Evolutionary conservation across 768 basidiomycete genomes (phyloP).

Genomic region (Lanmaoa pseudosensibilis): DNA sequence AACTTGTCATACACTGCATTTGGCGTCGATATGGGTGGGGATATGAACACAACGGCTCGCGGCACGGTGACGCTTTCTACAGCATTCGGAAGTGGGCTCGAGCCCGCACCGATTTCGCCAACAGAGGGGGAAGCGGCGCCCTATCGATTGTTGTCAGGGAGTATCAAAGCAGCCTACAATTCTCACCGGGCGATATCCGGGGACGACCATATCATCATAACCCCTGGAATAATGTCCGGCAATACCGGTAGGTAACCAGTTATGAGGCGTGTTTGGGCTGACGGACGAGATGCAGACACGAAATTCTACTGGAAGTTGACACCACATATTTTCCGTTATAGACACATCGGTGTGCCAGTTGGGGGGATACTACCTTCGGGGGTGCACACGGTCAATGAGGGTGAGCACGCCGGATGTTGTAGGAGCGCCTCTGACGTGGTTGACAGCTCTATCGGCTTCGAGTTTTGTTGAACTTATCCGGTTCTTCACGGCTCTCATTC

Average conservation of each 20-base stretch:
- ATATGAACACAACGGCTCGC: conserved; percentile 32
- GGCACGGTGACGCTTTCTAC: conserved; percentile 53
- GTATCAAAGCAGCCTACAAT: conserved; percentile 61
- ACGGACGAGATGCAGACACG: conserved; percentile 35
- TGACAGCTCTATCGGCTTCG: conserved; percentile 44
- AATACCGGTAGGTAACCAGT: conserved; percentile 41
- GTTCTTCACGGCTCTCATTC: conserved; percentile 63
- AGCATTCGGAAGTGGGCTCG: conserved; percentile 47
- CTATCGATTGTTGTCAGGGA: conserved; percentile 57
- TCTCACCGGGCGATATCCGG: conserved; percentile 43
- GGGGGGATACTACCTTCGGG: conserved; percentile 35
- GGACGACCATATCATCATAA: conserved; percentile 38
- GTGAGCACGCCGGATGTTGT: conserved; percentile 36
- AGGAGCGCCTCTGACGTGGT: not conserved
- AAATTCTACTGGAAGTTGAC: conserved; percentile 46
- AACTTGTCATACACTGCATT: conserved; percentile 64
- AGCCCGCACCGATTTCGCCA: conserved; percentile 69
- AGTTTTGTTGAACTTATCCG: conserved; percentile 62
- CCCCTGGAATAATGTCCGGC: conserved; percentile 58
- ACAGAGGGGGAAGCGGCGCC: conserved; percentile 33
- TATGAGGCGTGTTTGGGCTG: not conserved
- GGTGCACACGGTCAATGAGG: conserved; percentile 75
- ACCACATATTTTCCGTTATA: conserved; percentile 70
- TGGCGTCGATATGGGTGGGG: conserved; percentile 39
- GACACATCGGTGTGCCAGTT: conserved; percentile 34